Base-by-base conservation (phyloP, 2,329 filamentous ascomycete genomes). In the Curvularia spicifera region DNA sequence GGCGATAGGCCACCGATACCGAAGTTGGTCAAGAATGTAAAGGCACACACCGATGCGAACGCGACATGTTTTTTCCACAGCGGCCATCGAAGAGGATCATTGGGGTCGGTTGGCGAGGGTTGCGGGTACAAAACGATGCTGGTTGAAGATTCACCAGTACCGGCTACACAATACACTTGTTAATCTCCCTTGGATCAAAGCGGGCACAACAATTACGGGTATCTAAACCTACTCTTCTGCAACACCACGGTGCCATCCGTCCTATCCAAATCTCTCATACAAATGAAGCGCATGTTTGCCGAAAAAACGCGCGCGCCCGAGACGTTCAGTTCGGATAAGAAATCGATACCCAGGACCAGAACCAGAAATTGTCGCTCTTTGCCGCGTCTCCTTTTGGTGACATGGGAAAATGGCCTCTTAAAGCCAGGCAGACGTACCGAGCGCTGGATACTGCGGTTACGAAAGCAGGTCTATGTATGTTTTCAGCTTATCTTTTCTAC, bases 21-120 rank as follows among this genome's bases (percentile, higher is more conserved):
- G 57, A 78, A 82, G 63, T 82, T 82, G 24, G 78, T 78, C 6
- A 82, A 60, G 57, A 82, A 82, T 5, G 80, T 78, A 63, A 82
- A 82, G n/a, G 73, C 77, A 49, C 81, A 77, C 5, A 80, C 78
- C 0, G 65, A 67, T 3, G 45, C 53, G 33, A 68, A 71, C n/a
- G 63, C 57, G 18, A 81, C 67, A 40, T 73, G 72, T 61, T 84
- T 84, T 76, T 81, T 82, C 65, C 72, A 75, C n/a, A 66, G 69
- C 5, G 77, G 77, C 81, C 80, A 83, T 46, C 79, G 74, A 3
- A 84, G 73, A 7, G 82, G 82, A 61, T 84, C 82, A 57, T 82
- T 79, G 4, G 80, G 73, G 58, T 83, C 78, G 42, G 78, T 75
- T 2, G 73, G 61, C 22, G 78, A 80, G 0, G 82, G 82, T 48